Conservation (phyloP, 495 filamentous ascomycete genomes). For the Niebla homalea region DNA sequence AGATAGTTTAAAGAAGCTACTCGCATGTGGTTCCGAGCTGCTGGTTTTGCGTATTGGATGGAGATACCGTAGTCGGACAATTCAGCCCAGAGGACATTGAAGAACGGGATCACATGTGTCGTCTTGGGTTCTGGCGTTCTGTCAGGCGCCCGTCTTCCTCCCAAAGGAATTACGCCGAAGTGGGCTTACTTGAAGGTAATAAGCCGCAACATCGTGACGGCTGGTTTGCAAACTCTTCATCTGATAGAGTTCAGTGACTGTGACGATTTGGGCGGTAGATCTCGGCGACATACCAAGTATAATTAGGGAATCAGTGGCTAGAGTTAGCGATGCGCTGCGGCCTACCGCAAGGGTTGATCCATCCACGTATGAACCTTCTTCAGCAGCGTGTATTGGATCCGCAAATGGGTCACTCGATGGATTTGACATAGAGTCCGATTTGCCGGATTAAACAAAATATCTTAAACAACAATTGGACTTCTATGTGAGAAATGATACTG, state of each 20-base stretch:
- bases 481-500: too few relatives aligned
- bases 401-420: conserved; percentile 25
- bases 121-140: conserved; percentile 21
- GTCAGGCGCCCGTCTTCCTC: conserved; percentile 1
- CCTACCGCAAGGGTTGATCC: conserved; percentile 40
- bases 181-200: conserved; percentile 24
- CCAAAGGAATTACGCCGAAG: background rate
- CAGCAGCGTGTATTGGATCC: conserved; percentile 20
- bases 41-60: conserved; percentile 58
- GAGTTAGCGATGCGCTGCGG: conserved; percentile 45
- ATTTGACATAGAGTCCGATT: too few relatives aligned
- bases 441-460: too few relatives aligned
- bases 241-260: conserved; percentile 15
- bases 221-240: conserved; percentile 32
- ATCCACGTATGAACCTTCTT: conserved; percentile 6
- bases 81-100: conserved; percentile 77
- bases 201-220: conserved; percentile 34
- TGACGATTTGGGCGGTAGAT: background rate
- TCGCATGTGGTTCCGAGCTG: conserved; percentile 42
- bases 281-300: conserved; percentile 38
- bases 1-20: conserved; percentile 47
- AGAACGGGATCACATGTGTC: conserved; percentile 53
- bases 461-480: too few relatives aligned
- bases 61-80: conserved; percentile 44
- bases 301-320: conserved; percentile 51